Evolutionary conservation across 2,329 filamentous ascomycete species (phyloP).

Genomic region (Exophiala aquamarina): DNA sequence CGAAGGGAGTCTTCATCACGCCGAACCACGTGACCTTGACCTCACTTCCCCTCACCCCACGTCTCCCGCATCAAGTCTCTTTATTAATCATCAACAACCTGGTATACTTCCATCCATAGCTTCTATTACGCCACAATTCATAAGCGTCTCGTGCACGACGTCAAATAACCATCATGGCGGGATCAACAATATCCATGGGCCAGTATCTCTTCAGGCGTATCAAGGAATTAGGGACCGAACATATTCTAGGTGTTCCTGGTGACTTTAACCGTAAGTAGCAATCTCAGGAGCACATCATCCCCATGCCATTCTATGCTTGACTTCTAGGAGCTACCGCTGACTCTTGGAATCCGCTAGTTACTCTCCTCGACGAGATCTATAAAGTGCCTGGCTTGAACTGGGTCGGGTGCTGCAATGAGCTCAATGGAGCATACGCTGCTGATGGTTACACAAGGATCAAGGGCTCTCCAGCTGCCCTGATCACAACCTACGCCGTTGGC

Average conservation of each 20-base stretch:
- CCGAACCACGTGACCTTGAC: no score
- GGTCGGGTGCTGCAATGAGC: constrained; percentile 60
- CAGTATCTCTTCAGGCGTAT: constrained; percentile 52
- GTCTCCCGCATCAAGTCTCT: no score
- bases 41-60: no score
- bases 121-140: no score
- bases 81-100: no score
- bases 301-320: no score
- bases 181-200: constrained; percentile 29
- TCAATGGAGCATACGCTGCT: constrained; percentile 68
- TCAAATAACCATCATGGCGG: constrained; percentile 10
- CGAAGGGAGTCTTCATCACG: no score
- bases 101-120: no score
- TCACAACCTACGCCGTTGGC: constrained; percentile 63
- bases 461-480: constrained; percentile 50
- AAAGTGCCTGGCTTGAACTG: constrained; percentile 43
- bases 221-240: constrained; percentile 47
- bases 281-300: not conserved
- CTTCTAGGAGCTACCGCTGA: no score
- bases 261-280: constrained; percentile 32
- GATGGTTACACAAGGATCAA: constrained; percentile 75
- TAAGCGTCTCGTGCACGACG: no score
- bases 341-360: constrained; percentile 22
- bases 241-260: constrained; percentile 53
- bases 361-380: constrained; percentile 54